Conservation (phyloP, 192 early-diverging fungal genomes). For the Podila horticola region DNA sequence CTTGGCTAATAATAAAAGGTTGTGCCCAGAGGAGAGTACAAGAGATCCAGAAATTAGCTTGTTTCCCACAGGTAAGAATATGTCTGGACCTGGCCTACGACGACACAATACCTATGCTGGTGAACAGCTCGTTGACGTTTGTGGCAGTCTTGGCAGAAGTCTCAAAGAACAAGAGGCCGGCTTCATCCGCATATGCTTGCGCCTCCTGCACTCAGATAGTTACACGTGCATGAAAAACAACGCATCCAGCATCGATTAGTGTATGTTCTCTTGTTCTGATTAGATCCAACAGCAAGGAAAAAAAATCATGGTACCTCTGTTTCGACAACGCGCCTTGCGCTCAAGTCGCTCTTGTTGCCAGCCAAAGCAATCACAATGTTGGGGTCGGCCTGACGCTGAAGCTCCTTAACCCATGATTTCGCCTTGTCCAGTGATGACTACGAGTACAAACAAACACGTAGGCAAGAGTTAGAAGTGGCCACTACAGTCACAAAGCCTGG, state of each 20-base stretch:
- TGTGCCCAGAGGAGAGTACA: background rate
- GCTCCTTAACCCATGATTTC: conserved; percentile 79
- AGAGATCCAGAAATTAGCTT: background rate
- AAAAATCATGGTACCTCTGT: conserved; percentile 57
- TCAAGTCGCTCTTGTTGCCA: conserved; percentile 76
- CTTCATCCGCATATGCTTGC: conserved; percentile 71
- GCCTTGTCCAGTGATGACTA: conserved; percentile 76
- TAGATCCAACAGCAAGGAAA: background rate
- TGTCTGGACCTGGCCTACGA: background rate
- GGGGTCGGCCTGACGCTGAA: conserved; percentile 77
- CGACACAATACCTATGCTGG: conserved; percentile 60
- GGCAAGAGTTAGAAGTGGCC: background rate
- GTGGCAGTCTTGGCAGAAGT: conserved; percentile 73
- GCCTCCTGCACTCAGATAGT: conserved; percentile 58
- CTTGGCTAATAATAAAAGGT: conserved; percentile 56
- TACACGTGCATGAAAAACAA: background rate
- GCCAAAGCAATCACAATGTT: conserved; percentile 80
- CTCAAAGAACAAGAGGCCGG: conserved; percentile 73
- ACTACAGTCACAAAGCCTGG: background rate
- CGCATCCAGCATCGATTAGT: background rate
- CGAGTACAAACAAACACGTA: background rate
- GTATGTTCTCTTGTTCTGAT: background rate
- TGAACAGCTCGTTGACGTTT: conserved; percentile 72
- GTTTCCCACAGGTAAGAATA: background rate
- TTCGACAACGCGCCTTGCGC: conserved; percentile 72